Conservation (phyloP, 2,329 filamentous ascomycete genomes). For the Aspergillus oerlinghausenensis region DNA sequence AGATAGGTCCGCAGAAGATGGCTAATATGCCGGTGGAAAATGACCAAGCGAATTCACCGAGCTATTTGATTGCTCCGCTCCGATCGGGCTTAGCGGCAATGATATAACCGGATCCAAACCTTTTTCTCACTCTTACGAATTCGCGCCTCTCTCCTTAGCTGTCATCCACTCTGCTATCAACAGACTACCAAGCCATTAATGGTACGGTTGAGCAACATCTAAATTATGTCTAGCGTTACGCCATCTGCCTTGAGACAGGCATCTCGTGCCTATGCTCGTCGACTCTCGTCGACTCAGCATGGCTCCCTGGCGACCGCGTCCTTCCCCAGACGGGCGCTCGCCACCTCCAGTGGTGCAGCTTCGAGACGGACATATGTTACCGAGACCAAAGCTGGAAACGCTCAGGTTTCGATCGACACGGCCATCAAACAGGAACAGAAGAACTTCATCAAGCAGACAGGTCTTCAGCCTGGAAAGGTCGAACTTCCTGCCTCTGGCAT, state of each 20-base stretch:
- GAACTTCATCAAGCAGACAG: slow-evolving; percentile 62
- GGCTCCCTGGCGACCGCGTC: slow-evolving; percentile 34
- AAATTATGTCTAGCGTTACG: slow-evolving; percentile 60
- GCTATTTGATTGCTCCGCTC: slow-evolving; percentile 21
- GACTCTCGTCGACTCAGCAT: slow-evolving; percentile 39
- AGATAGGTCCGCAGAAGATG: background rate
- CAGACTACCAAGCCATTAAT: slow-evolving; percentile 17
- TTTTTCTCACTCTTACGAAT: slow-evolving; percentile 18
- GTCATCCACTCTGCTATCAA: slow-evolving; percentile 15
- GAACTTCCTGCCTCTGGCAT: slow-evolving; percentile 57
- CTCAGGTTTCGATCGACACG: slow-evolving; percentile 75
- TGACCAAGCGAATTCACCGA: slow-evolving; percentile 12
- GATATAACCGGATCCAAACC: slow-evolving; percentile 25
- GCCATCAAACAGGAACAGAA: slow-evolving; percentile 83
- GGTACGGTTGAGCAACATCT: slow-evolving; percentile 17
- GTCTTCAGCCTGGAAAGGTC: slow-evolving; percentile 51
- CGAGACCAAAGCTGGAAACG: slow-evolving; percentile 63
- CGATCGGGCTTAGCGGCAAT: slow-evolving; percentile 23
- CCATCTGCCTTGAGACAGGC: slow-evolving; percentile 71
- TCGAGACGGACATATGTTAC: slow-evolving; percentile 70
- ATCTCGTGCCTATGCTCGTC: slow-evolving; percentile 54
- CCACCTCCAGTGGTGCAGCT: slow-evolving; percentile 22
- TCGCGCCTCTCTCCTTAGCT: slow-evolving; percentile 6
- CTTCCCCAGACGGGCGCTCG: slow-evolving; percentile 37
- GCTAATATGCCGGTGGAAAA: slow-evolving; percentile 2